phyloP scores from a whole-genome alignment of 306 rosid genomes.

The Medicago ruthenica region DNA sequence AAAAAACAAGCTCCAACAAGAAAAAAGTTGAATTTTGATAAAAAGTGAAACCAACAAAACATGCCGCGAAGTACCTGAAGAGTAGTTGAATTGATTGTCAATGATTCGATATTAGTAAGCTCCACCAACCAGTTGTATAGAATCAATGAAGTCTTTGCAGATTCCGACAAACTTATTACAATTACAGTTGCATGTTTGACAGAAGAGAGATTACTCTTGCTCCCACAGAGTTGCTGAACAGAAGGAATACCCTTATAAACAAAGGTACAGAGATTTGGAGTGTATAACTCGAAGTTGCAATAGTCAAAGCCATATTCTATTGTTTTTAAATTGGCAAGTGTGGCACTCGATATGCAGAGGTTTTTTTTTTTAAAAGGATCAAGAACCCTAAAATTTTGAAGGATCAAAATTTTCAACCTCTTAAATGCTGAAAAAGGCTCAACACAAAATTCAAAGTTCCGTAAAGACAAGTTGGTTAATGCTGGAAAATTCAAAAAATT shows the following conservation, averaged over 20 bases:
- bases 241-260: neutral
- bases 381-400: neutral
- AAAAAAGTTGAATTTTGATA: no score
- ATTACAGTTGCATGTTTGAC: neutral
- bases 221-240: neutral
- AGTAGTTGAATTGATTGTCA: neutral
- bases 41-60: neutral
- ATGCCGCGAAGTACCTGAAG: neutral
- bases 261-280: neutral
- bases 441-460: neutral
- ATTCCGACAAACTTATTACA: neutral
- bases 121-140: neutral
- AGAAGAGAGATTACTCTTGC: neutral
- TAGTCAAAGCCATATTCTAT: neutral
- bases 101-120: neutral
- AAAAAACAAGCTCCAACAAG: no score
- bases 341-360: neutral
- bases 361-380: neutral
- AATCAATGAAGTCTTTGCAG: neutral
- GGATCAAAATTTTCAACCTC: neutral
- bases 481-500: neutral
- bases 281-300: neutral
- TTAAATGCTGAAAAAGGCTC: neutral
- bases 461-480: neutral
- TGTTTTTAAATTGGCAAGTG: neutral